Percentiles rank a stretch among this genome's conserved stretches.
phyloP scores from a whole-genome alignment of 169 alveolate species.

The Hepatocystis sp. region DNA sequence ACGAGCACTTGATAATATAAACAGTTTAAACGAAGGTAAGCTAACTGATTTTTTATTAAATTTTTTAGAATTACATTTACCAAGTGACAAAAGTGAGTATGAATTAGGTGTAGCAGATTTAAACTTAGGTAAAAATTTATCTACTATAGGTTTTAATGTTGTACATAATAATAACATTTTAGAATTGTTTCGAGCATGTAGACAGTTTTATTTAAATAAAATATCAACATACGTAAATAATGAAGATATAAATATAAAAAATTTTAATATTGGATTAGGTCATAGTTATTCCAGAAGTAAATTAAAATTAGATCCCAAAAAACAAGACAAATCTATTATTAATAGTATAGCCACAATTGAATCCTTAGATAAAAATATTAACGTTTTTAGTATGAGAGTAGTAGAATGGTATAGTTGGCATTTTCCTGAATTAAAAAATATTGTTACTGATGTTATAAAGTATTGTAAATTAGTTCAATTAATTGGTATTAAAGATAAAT shows the following conservation, averaged over 20 bases:
- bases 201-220: conserved; percentile 82
- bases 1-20: conserved; percentile 93
- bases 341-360: conserved; percentile 97
- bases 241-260: conserved; percentile 86
- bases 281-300: conserved; percentile 95
- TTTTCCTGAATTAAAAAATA: conserved; percentile 99
- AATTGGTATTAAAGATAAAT: conserved; percentile 87
- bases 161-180: conserved; percentile 84
- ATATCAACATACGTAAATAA: conserved; percentile 77
- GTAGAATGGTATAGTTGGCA: conserved; percentile 99
- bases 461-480: conserved; percentile 93
- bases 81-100: conserved; percentile 88
- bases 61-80: conserved; percentile 91
- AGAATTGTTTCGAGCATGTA: conserved; percentile 93
- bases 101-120: conserved; percentile 90
- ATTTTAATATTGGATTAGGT: conserved; percentile 95
- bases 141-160: conserved; percentile 87
- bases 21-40: conserved; percentile 90
- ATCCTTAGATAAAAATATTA: conserved; percentile 95
- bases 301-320: conserved; percentile 95
- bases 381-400: conserved; percentile 96
- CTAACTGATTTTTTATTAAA: conserved; percentile 87
- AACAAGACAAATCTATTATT: conserved; percentile 98
- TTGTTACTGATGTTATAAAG: conserved; percentile 95
- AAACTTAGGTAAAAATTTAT: conserved; percentile 84